These are phyloP conservation scores for Calocera viscosa DNA, from an alignment of 768 basidiomycete species.

Conservation along the genomic window DNA sequence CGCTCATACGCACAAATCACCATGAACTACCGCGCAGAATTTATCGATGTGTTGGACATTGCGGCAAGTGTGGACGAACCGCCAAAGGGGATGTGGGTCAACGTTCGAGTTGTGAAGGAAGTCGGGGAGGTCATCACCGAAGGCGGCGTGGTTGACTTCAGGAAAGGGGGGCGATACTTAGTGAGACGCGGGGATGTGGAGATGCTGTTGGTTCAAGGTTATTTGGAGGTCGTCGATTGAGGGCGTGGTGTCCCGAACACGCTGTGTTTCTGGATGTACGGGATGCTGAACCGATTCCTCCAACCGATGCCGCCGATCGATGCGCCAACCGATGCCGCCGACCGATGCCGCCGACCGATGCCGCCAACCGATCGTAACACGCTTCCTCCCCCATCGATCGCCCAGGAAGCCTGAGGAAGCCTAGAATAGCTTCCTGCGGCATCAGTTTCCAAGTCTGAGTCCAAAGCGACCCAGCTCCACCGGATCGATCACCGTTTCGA, in stretches of 20 bases:
- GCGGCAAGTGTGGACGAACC: conserved; percentile 69
- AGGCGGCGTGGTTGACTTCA: conserved; percentile 78
- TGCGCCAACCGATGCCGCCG: too few species aligned
- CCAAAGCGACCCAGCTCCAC: too few species aligned
- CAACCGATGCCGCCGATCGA: too few species aligned
- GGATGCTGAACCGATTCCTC: too few species aligned
- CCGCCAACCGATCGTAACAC: too few species aligned
- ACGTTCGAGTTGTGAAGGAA: conserved; percentile 75
- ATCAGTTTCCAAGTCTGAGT: too few species aligned
- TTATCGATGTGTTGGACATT: conserved; percentile 69
- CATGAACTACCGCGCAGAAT: conserved; percentile 73
- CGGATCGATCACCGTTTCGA: too few species aligned
- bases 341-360: too few species aligned
- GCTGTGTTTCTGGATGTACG: too few species aligned
- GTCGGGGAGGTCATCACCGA: conserved; percentile 90
- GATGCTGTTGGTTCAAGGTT: conserved; percentile 86
- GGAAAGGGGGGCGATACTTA: conserved; percentile 80
- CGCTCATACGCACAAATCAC: conserved; percentile 67
- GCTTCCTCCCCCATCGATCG: too few species aligned
- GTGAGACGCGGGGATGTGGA: conserved; percentile 83
- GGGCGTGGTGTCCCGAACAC: background rate
- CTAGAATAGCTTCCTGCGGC: too few species aligned
- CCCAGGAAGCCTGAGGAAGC: too few species aligned
- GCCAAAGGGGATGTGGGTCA: conserved; percentile 79
- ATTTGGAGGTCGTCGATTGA: conserved; percentile 60